Conservation (phyloP, 331 rosid genomes). For the Saraca asoca region DNA sequence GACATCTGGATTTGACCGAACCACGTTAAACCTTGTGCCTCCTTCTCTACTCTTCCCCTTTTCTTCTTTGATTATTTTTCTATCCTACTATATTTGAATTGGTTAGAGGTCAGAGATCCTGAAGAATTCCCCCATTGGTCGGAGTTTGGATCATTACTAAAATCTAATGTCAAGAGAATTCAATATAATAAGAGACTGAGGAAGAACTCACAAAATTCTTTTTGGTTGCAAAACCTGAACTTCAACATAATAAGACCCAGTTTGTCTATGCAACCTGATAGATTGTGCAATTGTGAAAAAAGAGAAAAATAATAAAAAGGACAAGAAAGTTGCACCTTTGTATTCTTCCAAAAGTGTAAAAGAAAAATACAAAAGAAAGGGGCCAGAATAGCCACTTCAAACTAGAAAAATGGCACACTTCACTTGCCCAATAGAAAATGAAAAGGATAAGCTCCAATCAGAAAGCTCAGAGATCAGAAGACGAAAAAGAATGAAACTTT, state of each 20-base stretch:
- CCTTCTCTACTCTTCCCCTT: too few species aligned
- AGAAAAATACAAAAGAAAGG: not conserved
- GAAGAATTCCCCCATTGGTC: too few species aligned
- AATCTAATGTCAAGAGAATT: not conserved
- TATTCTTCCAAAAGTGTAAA: not conserved
- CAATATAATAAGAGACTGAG: not conserved
- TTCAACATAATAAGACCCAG: not conserved
- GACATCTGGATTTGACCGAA: too few species aligned
- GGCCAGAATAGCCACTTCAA: not conserved
- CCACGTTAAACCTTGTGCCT: too few species aligned
- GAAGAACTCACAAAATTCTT: not conserved
- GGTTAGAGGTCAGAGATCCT: too few species aligned
- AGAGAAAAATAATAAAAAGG: not conserved
- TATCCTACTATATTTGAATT: too few species aligned
- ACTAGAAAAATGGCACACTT: conserved; percentile 10
- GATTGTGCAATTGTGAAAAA: not conserved
- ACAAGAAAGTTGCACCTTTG: not conserved
- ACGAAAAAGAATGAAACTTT: not conserved
- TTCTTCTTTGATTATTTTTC: too few species aligned
- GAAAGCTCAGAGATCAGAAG: not conserved
- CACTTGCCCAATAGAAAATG: not conserved
- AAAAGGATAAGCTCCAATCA: not conserved
- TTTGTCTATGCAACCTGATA: not conserved
- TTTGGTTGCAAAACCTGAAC: conserved; percentile 10
- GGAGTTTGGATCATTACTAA: too few species aligned